Percentiles rank a stretch among this genome's conserved stretches.
These are phyloP conservation scores for Cercospora canescens DNA, from an alignment of 2,329 filamentous ascomycete species.

Conservation along the genomic window DNA sequence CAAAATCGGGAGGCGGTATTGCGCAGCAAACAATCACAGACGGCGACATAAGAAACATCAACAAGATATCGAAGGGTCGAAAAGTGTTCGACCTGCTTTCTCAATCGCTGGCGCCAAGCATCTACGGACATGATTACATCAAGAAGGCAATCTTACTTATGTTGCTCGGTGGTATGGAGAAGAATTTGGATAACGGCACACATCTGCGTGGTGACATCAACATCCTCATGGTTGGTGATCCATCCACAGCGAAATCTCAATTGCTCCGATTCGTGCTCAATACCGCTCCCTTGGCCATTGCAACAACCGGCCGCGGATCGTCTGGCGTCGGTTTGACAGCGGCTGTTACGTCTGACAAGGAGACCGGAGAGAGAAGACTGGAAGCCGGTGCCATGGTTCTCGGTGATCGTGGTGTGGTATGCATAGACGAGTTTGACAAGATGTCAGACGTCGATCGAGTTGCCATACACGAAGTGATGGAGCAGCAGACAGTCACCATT, in stretches of 20 bases:
- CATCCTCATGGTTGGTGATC: conserved; percentile 98
- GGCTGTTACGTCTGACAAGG: conserved; percentile 93
- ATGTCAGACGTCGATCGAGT: conserved; percentile 99
- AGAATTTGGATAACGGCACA: conserved; percentile 96
- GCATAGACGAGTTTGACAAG: conserved; percentile 99
- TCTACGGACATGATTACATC: conserved; percentile 95
- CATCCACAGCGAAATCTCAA: conserved; percentile 98
- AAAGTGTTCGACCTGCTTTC: conserved; percentile 91
- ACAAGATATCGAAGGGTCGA: conserved; percentile 92
- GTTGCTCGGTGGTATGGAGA: conserved; percentile 94
- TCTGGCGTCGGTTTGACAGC: conserved; percentile 97
- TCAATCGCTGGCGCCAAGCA: conserved; percentile 92
- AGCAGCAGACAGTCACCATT: conserved; percentile 98
- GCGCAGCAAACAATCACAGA: conserved; percentile 92
- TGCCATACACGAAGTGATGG: conserved; percentile 99
- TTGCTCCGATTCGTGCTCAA: conserved; percentile 95
- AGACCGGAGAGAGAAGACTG: conserved; percentile 90
- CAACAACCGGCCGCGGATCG: conserved; percentile 89
- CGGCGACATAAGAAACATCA: conserved; percentile 97
- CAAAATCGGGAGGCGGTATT: conserved; percentile 92
- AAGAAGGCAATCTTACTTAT: conserved; percentile 97
- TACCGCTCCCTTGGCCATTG: conserved; percentile 92
- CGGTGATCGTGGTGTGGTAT: conserved; percentile 93
- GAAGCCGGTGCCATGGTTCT: conserved; percentile 99
- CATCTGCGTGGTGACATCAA: conserved; percentile 99